Base-by-base conservation (phyloP, 208 protist genomes). In the Endotrypanum monterogeii region DNA sequence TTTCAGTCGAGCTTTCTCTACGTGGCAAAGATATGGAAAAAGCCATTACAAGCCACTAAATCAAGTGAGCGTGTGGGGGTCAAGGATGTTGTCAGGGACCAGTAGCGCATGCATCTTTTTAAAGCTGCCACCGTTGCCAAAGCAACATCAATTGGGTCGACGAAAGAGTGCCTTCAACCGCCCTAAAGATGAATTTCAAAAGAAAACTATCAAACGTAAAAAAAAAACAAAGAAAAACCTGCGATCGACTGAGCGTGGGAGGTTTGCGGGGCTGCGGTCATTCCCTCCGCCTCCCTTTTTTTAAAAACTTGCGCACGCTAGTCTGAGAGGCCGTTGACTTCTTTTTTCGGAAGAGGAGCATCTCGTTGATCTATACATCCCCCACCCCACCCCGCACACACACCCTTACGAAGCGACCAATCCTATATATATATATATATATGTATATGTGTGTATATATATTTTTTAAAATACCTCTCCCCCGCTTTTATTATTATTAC, bases 1-100 rank as follows among this genome's bases (percentile, higher is more conserved):
- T 93, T 89, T 41, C 25, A 67, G 3, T 88, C 89, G 1, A 97
- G 92, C 61, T 97, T 97, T 71, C 87, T 94, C 58, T 97, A 90
- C 67, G 72, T 97, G 18, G 85, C 83, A 9, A 95, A 95, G 65
- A 91, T 97, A 54, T 85, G 76, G 80, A 96, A 96, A 76, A 79
- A 63, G 51, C 79, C 71, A n/a, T 25, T 25, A 67, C 25, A 54
- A 3, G 44, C 11, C 28, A 25, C 63, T 28, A 44, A n/a, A 25
- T 50, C 50, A 50, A 61, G 18, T 18, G 25, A 51, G 28, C 3
- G 37, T 50, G 30, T 5, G n/a, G n/a, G n/a, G 37, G 28, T 28
- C 8, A n/a, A n/a, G n/a, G 46, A 3, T 55, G 37, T 48, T 2
- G 18, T 9, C 6, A 46, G 46, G 50, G 44, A 28, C 16, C 14